Conservation (phyloP, 192 early-diverging fungal genomes). For the Mortierella claussenii region DNA sequence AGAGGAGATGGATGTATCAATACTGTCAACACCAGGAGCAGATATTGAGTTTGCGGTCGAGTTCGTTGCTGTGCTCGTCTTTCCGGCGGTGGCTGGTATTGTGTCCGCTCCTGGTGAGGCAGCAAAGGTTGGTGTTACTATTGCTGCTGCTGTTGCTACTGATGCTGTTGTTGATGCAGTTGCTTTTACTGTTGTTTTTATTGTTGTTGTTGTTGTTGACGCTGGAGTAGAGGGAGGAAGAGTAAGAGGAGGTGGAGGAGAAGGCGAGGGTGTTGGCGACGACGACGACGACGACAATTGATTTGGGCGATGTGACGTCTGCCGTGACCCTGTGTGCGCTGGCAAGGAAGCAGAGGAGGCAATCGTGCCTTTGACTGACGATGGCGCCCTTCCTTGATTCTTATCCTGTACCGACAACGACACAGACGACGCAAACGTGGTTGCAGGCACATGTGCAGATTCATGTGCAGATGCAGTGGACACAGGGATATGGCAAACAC, state of each 20-base stretch:
- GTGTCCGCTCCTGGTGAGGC: too few species aligned
- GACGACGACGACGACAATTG: too few species aligned
- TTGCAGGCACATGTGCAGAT: too few species aligned
- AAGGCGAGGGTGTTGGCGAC: background rate
- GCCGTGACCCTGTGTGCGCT: background rate
- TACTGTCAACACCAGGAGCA: too few species aligned
- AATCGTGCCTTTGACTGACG: background rate
- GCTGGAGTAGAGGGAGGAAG: too few species aligned
- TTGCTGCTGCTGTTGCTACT: slow-evolving; percentile 9
- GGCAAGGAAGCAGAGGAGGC: too few species aligned
- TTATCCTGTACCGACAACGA: background rate
- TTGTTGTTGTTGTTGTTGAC: background rate
- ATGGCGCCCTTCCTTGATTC: slow-evolving; percentile 5
- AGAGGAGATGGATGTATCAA: too few species aligned
- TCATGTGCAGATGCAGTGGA: slow-evolving; percentile 1
- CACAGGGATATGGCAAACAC: background rate
- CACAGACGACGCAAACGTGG: too few species aligned
- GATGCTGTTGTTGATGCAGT: background rate
- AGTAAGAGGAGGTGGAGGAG: too few species aligned
- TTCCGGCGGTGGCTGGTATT: too few species aligned
- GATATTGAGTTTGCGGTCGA: too few species aligned
- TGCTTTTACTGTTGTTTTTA: background rate
- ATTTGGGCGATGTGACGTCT: slow-evolving; percentile 23
- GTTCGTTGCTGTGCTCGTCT: too few species aligned
- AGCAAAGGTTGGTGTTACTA: slow-evolving; percentile 10